These are phyloP conservation scores for Comarum palustre DNA, from an alignment of 306 rosid species.

Conservation along the genomic window DNA sequence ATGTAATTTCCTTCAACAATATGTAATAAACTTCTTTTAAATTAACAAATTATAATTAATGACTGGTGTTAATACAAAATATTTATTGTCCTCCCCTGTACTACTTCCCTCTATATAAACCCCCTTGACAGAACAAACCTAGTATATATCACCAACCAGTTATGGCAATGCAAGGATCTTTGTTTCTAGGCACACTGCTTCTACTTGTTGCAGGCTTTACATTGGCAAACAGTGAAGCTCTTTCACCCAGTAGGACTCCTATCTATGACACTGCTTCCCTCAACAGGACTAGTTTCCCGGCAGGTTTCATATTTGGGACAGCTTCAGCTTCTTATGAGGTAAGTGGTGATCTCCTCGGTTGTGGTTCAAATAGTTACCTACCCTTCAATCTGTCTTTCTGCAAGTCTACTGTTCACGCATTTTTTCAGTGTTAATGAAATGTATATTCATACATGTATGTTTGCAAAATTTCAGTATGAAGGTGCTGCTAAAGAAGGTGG, in stretches of 20 bases:
- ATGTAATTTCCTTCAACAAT: too few relatives aligned
- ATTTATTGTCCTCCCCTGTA: too few relatives aligned
- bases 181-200: background rate
- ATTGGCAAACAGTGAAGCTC: background rate
- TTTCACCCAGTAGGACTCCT: background rate
- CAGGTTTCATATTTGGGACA: slow-evolving; percentile 44
- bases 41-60: too few relatives aligned
- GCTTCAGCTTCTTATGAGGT: slow-evolving; percentile 47
- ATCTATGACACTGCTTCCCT: slow-evolving; percentile 19
- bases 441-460: background rate
- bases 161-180: slow-evolving; percentile 5
- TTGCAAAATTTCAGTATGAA: slow-evolving; percentile 25
- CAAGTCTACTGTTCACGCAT: background rate
- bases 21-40: too few relatives aligned
- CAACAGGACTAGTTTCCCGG: slow-evolving; percentile 39
- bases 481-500: slow-evolving; percentile 39
- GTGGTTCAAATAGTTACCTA: background rate
- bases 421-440: background rate
- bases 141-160: background rate
- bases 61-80: too few relatives aligned
- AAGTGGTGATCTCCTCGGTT: background rate
- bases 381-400: background rate
- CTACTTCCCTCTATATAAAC: background rate
- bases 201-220: background rate
- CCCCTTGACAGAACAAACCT: background rate